Evolutionary conservation across 2,329 filamentous ascomycete species (phyloP).

Genomic region (Cytospora chrysosperma): DNA sequence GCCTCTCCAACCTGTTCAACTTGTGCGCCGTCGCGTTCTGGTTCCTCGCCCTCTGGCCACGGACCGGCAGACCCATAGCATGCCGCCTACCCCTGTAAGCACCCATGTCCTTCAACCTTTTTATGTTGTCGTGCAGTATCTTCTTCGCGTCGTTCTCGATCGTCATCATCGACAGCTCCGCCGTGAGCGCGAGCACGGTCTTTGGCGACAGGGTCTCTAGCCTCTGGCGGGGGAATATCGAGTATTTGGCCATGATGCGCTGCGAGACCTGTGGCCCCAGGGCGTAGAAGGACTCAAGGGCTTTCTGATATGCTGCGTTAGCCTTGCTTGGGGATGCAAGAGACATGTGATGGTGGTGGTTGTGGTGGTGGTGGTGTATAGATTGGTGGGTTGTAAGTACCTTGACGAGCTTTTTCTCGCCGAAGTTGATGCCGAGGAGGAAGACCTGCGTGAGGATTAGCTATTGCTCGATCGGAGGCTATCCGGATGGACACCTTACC

Average conservation of each 20-base stretch:
- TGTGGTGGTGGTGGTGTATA: constrained; percentile 12
- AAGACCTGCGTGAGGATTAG: constrained; percentile 59
- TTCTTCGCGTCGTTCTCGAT: constrained; percentile 86
- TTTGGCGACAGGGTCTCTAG: constrained; percentile 72
- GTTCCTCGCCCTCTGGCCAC: constrained; percentile 83
- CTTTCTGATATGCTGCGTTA: constrained; percentile 49
- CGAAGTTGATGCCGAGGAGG: constrained; percentile 83
- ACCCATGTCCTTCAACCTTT: constrained; percentile 83
- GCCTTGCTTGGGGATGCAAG: constrained; percentile 13
- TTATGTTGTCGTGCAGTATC: constrained; percentile 80
- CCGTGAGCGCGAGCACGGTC: constrained; percentile 78
- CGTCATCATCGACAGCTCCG: constrained; percentile 85
- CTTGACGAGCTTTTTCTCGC: constrained; percentile 78
- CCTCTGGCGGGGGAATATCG: constrained; percentile 80
- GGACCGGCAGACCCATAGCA: constrained; percentile 87
- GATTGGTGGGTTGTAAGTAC: constrained; percentile 46
- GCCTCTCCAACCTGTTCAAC: constrained; percentile 58
- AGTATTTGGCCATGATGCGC: constrained; percentile 82
- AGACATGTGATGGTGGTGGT: no score
- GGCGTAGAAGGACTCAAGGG: constrained; percentile 82
- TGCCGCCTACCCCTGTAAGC: constrained; percentile 86
- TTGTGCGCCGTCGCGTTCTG: constrained; percentile 64
- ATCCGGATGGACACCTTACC: constrained; percentile 19
- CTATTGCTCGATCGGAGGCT: neutral
- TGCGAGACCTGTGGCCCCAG: constrained; percentile 69